Evolutionary conservation across 257 asterid species (phyloP).

Genomic region (Solanum bulbocastanum): DNA sequence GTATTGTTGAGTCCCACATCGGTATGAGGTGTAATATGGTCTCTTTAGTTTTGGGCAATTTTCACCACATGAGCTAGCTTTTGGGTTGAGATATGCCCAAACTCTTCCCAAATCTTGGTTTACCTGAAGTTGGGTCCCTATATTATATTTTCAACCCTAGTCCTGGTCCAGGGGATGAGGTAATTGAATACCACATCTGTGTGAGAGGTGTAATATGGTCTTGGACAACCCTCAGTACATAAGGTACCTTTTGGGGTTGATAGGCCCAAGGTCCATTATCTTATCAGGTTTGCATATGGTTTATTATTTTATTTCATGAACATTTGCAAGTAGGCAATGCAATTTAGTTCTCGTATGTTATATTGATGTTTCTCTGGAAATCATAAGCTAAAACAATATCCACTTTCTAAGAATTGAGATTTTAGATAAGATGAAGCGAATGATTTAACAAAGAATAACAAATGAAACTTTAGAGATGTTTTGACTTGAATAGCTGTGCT

Average conservation of each 20-base stretch:
- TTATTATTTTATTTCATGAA: neutral
- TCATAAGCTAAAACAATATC: neutral
- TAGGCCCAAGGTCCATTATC: neutral
- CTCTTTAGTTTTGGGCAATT: neutral
- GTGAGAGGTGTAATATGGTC: neutral
- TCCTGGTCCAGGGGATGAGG: neutral
- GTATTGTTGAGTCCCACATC: constrained; percentile 1
- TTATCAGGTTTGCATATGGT: neutral
- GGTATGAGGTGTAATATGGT: neutral
- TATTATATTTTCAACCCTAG: neutral
- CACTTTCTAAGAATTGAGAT: neutral
- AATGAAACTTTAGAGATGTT: neutral
- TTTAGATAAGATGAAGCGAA: neutral
- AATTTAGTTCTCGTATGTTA: neutral
- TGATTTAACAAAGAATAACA: neutral
- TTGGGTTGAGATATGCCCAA: neutral
- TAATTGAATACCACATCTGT: neutral
- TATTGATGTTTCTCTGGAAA: neutral
- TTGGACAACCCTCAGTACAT: neutral
- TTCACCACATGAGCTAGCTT: neutral
- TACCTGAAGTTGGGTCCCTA: neutral
- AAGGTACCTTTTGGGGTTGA: neutral
- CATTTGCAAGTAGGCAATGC: neutral
- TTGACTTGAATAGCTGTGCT: neutral
- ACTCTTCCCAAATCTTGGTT: neutral